Conservation (phyloP, 352 stramenopile species). For the Phytophthora vignae region DNA sequence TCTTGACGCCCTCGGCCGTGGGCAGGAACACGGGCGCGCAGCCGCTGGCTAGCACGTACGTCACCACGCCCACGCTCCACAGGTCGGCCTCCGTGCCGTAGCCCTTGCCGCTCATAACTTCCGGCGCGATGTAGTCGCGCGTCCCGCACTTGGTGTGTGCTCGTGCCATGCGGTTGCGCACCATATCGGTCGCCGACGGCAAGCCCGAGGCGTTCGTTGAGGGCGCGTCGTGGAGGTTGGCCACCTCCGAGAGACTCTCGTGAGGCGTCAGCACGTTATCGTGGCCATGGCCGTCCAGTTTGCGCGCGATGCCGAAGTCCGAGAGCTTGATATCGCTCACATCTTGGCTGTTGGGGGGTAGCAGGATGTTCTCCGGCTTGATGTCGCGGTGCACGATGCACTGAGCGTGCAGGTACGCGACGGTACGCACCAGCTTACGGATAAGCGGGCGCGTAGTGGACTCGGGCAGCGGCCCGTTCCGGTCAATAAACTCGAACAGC, state of each 20-base stretch:
- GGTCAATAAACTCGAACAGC: conserved; percentile 87
- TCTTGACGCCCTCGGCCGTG: conserved; percentile 64
- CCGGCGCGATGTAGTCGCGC: conserved; percentile 84
- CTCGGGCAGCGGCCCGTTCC: conserved; percentile 76
- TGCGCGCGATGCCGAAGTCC: conserved; percentile 85
- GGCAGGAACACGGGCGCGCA: conserved; percentile 81
- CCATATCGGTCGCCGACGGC: conserved; percentile 33
- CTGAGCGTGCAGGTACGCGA: conserved; percentile 85
- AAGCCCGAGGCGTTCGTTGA: conserved; percentile 18
- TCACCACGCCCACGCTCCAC: conserved; percentile 94
- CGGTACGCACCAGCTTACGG: conserved; percentile 74
- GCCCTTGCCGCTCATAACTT: conserved; percentile 90
- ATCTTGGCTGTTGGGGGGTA: conserved; percentile 57
- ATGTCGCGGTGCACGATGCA: conserved; percentile 90
- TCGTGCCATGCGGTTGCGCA: conserved; percentile 76
- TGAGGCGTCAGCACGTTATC: conserved; percentile 74
- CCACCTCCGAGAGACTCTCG: conserved; percentile 73
- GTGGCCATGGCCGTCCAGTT: conserved; percentile 61
- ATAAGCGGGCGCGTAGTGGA: conserved; percentile 72
- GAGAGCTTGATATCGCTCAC: conserved; percentile 83
- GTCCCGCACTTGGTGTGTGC: conserved; percentile 87
- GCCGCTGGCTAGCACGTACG: conserved; percentile 90
- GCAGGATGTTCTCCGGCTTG: conserved; percentile 88
- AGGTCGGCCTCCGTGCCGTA: conserved; percentile 95
- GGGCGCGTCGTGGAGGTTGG: conserved; percentile 57